Conservation (phyloP, 2,329 filamentous ascomycete species). For the Bipolaris victoriae region DNA sequence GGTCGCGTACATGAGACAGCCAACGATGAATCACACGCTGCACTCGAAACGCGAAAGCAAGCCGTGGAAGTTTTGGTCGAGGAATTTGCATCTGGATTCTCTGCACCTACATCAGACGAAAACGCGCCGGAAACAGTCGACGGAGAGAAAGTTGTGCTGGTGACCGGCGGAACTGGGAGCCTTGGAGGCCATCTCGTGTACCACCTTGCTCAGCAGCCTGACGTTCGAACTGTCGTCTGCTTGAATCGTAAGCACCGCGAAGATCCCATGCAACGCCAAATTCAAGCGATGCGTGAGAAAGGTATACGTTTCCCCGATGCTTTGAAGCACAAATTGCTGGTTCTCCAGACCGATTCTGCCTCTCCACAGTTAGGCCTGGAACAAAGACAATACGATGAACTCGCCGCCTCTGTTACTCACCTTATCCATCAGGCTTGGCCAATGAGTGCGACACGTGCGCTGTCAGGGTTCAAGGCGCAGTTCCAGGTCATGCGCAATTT, state of each 20-base stretch:
- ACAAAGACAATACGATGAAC: constrained; percentile 43
- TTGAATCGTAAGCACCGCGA: constrained; percentile 52
- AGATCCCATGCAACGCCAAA: constrained; percentile 43
- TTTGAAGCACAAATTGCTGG: constrained; percentile 49
- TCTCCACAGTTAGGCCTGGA: constrained; percentile 58
- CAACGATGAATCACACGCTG: background rate
- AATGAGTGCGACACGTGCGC: constrained; percentile 60
- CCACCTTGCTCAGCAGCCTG: constrained; percentile 29
- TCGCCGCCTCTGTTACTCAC: constrained; percentile 53
- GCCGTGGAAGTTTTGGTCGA: background rate
- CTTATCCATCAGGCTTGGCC: constrained; percentile 62
- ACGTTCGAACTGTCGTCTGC: constrained; percentile 51
- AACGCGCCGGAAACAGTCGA: background rate
- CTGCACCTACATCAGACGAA: background rate
- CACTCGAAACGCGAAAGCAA: background rate
- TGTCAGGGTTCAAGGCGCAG: constrained; percentile 59
- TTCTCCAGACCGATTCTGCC: constrained; percentile 58
- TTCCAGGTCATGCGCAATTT: constrained; percentile 60
- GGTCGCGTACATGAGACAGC: background rate
- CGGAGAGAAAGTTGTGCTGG: constrained; percentile 34
- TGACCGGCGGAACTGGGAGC: constrained; percentile 51
- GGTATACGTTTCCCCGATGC: constrained; percentile 15
- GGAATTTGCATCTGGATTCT: background rate
- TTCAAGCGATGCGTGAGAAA: constrained; percentile 33
- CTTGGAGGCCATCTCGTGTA: constrained; percentile 48